Percentiles rank a stretch among this genome's conserved stretches.
Conservation (phyloP, 805 yeast genomes). For the Lipomyces anomalus region DNA sequence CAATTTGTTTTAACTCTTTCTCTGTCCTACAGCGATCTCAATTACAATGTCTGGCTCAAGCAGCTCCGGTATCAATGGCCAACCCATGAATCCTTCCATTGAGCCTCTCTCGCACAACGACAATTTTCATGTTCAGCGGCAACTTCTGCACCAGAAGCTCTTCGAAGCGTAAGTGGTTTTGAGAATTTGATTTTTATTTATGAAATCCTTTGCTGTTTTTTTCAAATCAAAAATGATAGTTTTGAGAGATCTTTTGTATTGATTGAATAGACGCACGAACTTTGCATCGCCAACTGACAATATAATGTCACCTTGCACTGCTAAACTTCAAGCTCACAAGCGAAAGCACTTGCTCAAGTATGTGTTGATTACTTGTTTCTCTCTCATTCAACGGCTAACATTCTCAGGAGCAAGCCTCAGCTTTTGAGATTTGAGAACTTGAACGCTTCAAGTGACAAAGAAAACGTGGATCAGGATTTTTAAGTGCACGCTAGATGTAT, state of each 20-base stretch:
- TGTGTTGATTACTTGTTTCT: constrained; percentile 14
- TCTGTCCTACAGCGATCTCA: too few species aligned
- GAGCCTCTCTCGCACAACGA: background rate
- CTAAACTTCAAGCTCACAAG: constrained; percentile 48
- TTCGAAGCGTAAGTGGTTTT: constrained; percentile 16
- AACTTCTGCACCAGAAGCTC: constrained; percentile 15
- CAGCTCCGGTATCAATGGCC: too few species aligned
- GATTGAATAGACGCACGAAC: constrained; percentile 21
- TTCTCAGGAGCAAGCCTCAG: constrained; percentile 20
- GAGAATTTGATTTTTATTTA: background rate
- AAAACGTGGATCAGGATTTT: constrained; percentile 4
- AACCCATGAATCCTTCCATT: too few species aligned
- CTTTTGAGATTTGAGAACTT: constrained; percentile 13
- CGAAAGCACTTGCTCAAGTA: constrained; percentile 38
- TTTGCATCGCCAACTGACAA: constrained; percentile 55
- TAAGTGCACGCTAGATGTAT: background rate
- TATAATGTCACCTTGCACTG: constrained; percentile 53
- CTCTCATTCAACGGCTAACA: background rate
- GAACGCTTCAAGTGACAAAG: background rate
- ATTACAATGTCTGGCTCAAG: too few species aligned
- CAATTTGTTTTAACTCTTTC: too few species aligned
- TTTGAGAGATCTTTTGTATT: background rate
- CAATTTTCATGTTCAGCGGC: constrained; percentile 8
- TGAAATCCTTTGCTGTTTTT: background rate
- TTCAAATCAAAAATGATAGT: background rate